Evolutionary conservation across 495 filamentous ascomycete species (phyloP).

Genomic region (Penicillium malachiteum): DNA sequence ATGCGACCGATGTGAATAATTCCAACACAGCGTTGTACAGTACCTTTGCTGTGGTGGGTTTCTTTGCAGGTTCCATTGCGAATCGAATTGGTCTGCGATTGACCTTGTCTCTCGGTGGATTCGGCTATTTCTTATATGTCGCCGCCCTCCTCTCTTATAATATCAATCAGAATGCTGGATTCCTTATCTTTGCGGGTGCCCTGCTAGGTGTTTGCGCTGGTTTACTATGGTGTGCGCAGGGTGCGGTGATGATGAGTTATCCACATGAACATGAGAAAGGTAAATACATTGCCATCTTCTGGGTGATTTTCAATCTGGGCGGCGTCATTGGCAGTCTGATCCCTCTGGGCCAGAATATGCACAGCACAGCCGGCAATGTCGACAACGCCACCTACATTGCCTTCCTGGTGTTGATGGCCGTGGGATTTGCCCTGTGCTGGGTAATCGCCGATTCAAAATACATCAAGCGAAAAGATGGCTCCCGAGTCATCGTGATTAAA

Average conservation of each 20-base stretch:
- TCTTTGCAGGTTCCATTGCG: slow-evolving; percentile 79
- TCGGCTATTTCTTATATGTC: slow-evolving; percentile 85
- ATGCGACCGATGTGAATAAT: slow-evolving; percentile 62
- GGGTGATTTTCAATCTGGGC: slow-evolving; percentile 94
- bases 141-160: slow-evolving; percentile 78
- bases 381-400: slow-evolving; percentile 86
- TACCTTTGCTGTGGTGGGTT: slow-evolving; percentile 82
- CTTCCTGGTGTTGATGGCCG: slow-evolving; percentile 82
- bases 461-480: slow-evolving; percentile 78
- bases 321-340: slow-evolving; percentile 88
- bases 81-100: slow-evolving; percentile 72
- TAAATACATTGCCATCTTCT: slow-evolving; percentile 86
- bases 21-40: slow-evolving; percentile 74
- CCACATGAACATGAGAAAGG: slow-evolving; percentile 80
- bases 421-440: slow-evolving; percentile 71
- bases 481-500: slow-evolving; percentile 82
- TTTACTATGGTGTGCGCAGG: slow-evolving; percentile 88
- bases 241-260: slow-evolving; percentile 95
- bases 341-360: slow-evolving; percentile 77
- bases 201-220: slow-evolving; percentile 75
- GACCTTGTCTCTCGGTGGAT: slow-evolving; percentile 75
- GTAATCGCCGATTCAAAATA: slow-evolving; percentile 73
- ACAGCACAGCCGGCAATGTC: slow-evolving; percentile 59
- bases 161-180: slow-evolving; percentile 65
- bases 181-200: slow-evolving; percentile 57